A percentile compares a stretch with the other conserved stretches of the same genome.
These are phyloP conservation scores for Ramaria sp. DNA, from an alignment of 768 basidiomycete species.

Conservation along the genomic window DNA sequence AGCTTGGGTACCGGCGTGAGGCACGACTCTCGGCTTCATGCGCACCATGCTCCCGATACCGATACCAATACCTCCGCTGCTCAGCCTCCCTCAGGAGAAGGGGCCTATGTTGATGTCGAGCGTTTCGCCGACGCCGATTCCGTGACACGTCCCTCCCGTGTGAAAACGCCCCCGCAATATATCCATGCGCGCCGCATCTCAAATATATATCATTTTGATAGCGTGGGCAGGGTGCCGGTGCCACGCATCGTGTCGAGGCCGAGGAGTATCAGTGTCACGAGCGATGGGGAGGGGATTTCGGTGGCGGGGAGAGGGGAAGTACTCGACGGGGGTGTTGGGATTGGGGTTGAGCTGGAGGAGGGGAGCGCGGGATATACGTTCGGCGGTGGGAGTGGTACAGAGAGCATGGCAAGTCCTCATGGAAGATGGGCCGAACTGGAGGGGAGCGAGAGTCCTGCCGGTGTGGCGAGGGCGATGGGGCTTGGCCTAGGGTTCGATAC, in stretches of 20 bases:
- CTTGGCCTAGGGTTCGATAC: not conserved
- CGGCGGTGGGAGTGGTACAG: too few species aligned
- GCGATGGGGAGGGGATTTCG: not conserved
- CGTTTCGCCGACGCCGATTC: too few species aligned
- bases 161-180: not conserved
- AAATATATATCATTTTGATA: conserved; percentile 9
- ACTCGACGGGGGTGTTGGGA: not conserved
- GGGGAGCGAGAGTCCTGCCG: too few species aligned
- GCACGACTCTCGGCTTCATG: too few species aligned
- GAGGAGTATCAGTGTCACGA: not conserved
- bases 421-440: too few species aligned
- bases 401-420: too few species aligned
- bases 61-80: too few species aligned
- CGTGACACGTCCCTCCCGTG: not conserved
- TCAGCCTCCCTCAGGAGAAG: too few species aligned
- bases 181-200: conserved; percentile 7
- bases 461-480: not conserved
- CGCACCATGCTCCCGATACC: too few species aligned
- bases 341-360: not conserved
- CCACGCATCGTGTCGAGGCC: not conserved
- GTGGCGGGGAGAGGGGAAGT: not conserved
- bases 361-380: too few species aligned
- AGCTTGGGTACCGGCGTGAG: too few species aligned
- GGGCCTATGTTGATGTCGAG: too few species aligned
- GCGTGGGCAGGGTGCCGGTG: not conserved